phyloP scores from a whole-genome alignment of 306 rosid species.

The Prunus mume region DNA sequence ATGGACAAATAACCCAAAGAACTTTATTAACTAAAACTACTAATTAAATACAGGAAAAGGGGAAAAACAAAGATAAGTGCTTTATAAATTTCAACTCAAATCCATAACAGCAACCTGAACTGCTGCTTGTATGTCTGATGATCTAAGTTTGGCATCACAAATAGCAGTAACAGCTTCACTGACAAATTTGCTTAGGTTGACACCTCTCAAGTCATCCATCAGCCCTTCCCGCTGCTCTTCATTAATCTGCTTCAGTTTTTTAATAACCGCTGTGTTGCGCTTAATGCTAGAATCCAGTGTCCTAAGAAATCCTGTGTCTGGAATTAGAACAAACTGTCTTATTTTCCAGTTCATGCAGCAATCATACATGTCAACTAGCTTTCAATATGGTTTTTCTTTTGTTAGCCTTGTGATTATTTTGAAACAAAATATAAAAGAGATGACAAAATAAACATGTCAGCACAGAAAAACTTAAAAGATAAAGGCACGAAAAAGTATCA shows the following conservation, averaged over 20 bases:
- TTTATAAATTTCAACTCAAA: not conserved
- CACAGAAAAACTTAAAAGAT: not conserved
- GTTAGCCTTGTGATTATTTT: not conserved
- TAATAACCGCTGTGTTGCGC: constrained; percentile 94
- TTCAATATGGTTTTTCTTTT: not conserved
- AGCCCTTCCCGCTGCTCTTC: constrained; percentile 92
- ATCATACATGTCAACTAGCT: not conserved
- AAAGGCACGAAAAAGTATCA: not conserved
- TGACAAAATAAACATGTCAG: not conserved
- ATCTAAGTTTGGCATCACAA: constrained; percentile 92
- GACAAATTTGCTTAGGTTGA: constrained; percentile 96
- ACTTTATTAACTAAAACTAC: not conserved
- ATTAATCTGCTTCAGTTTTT: constrained; percentile 93
- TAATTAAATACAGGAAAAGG: not conserved
- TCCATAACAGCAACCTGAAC: constrained; percentile 61
- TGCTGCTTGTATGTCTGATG: constrained; percentile 91
- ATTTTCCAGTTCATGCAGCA: not conserved
- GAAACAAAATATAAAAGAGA: not conserved
- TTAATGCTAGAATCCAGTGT: constrained; percentile 93
- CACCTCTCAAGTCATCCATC: constrained; percentile 82
- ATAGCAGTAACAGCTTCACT: constrained; percentile 96
- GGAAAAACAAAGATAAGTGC: not conserved
- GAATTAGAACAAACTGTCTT: constrained; percentile 22
- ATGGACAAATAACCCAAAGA: not conserved
- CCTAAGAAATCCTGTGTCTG: constrained; percentile 85